Evolutionary conservation across 2,329 filamentous ascomycete genomes (phyloP).

Genomic region (Pyricularia grisea): DNA sequence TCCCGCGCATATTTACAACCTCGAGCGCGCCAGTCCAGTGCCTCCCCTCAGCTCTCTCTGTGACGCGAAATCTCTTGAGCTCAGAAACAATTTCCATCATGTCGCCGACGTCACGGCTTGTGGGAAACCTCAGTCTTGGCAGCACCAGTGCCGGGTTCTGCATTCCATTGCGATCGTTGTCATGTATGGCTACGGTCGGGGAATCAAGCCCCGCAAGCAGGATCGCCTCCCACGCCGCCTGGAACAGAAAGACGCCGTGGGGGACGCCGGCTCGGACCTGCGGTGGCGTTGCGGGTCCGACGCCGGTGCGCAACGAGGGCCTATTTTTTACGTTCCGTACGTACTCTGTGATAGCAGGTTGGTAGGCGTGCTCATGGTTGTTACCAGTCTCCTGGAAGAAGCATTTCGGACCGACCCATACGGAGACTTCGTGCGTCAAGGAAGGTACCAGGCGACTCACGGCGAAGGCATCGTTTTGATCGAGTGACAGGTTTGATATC

Average conservation of each 20-base stretch:
- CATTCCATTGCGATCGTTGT: neutral
- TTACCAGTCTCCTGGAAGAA: neutral
- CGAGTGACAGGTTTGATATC: neutral
- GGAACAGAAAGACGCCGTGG: constrained; percentile 32
- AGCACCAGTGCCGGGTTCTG: neutral
- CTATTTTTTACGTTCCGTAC: constrained; percentile 30
- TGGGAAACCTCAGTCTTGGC: constrained; percentile 16
- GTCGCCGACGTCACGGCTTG: constrained; percentile 17
- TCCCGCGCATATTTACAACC: constrained; percentile 13
- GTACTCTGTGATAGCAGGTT: constrained; percentile 35
- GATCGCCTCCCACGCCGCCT: constrained; percentile 42
- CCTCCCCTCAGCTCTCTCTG: constrained; percentile 17
- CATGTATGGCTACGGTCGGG: neutral
- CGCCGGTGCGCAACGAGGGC: constrained; percentile 20
- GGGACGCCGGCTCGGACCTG: constrained; percentile 43
- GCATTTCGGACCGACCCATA: constrained; percentile 36
- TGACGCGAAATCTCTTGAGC: constrained; percentile 28
- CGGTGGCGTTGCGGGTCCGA: constrained; percentile 36
- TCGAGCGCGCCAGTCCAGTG: constrained; percentile 30
- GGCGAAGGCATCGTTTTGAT: neutral
- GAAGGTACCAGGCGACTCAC: neutral
- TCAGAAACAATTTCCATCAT: constrained; percentile 34
- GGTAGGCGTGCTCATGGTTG: constrained; percentile 6
- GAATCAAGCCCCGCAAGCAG: constrained; percentile 21
- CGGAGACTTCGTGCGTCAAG: constrained; percentile 12